Percentiles rank a stretch among this genome's conserved stretches.
These are phyloP conservation scores for Chlamydomonas sphaeroides DNA, from an alignment of 139 green algal genomes.

Conservation along the genomic window DNA sequence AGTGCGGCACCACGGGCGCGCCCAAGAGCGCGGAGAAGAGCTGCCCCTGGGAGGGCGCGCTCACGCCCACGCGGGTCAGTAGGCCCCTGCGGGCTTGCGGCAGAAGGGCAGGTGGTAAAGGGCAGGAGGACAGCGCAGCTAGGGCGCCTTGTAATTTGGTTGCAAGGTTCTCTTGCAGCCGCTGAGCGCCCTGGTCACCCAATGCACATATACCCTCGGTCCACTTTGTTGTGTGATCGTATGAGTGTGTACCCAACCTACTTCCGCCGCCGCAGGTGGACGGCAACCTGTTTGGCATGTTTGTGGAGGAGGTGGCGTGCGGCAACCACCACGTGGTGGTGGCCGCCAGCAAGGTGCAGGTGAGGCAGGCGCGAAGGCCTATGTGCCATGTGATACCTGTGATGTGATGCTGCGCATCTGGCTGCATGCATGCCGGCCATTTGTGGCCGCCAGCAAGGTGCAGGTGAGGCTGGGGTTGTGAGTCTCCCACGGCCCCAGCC, in stretches of 20 bases:
- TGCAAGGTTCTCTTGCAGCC: no score
- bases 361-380: not conserved
- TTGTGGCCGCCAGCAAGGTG: conserved; percentile 59
- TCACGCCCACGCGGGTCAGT: conserved; percentile 64
- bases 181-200: no score
- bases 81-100: not conserved
- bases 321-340: conserved; percentile 76
- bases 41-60: conserved; percentile 63
- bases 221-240: no score
- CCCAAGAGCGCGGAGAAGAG: conserved; percentile 55
- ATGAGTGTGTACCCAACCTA: no score
- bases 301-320: conserved; percentile 65
- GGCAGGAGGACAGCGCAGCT: no score
- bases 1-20: conserved; percentile 84
- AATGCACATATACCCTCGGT: no score
- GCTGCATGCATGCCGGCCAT: no score
- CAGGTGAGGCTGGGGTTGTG: conserved; percentile 28
- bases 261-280: conserved; percentile 36
- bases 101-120: no score
- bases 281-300: conserved; percentile 51
- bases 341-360: conserved; percentile 57
- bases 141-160: no score
- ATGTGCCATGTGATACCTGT: no score
- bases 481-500: no score
- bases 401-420: no score